These are phyloP conservation scores for Acacia crassicarpa DNA, from an alignment of 306 rosid species.

Conservation along the genomic window DNA sequence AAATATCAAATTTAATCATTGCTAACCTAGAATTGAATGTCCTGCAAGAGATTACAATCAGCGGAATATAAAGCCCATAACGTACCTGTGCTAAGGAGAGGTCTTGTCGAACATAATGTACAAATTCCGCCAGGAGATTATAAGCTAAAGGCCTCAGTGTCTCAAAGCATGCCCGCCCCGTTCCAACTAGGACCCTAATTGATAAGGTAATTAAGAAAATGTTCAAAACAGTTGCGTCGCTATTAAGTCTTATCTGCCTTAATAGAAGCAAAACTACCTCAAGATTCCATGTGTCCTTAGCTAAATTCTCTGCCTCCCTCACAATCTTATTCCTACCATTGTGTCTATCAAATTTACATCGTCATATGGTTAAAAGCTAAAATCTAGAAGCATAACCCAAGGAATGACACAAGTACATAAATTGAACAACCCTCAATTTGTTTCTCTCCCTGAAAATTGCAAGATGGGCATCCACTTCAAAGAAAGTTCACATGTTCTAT, in stretches of 20 bases:
- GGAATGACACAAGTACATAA: neutral
- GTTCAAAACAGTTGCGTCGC: conserved; percentile 19
- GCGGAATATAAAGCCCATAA: conserved; percentile 19
- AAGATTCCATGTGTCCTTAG: conserved; percentile 2
- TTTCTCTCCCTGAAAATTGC: neutral
- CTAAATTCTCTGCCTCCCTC: conserved; percentile 13
- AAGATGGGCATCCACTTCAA: conserved; percentile 3
- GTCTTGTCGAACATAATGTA: conserved; percentile 95
- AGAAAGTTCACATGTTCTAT: neutral
- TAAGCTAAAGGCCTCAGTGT: conserved; percentile 95
- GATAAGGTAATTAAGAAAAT: conserved; percentile 25
- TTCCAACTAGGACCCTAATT: conserved; percentile 90
- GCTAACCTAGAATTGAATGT: neutral
- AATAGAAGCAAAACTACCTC: neutral
- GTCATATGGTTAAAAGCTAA: neutral
- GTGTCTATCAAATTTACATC: neutral
- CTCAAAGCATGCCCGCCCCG: conserved; percentile 98
- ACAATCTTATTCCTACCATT: conserved; percentile 8
- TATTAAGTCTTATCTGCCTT: neutral
- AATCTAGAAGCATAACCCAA: conserved; percentile 16
- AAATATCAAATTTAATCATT: neutral
- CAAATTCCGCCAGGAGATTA: conserved; percentile 97
- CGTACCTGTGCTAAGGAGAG: conserved; percentile 87
- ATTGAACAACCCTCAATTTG: neutral
- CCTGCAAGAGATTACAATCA: conserved; percentile 1